Conservation (phyloP, 1,139 yeast species). For the Geotrichum phurueaensis region DNA sequence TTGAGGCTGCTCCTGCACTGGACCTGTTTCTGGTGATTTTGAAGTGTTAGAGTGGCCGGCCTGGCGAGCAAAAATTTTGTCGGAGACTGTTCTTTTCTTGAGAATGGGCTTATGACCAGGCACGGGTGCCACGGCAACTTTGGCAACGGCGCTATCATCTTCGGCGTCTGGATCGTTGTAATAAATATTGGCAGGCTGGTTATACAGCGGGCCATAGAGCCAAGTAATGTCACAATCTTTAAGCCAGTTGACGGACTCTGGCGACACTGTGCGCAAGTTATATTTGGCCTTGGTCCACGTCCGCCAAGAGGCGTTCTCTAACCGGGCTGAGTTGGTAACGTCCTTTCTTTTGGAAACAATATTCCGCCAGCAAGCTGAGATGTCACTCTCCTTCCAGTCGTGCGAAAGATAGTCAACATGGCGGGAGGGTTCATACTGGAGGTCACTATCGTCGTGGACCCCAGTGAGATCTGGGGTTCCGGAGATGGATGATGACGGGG, state of each 20-base stretch:
- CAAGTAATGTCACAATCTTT: slow-evolving; percentile 80
- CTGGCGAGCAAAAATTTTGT: slow-evolving; percentile 52
- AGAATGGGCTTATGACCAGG: slow-evolving; percentile 63
- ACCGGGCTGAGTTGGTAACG: slow-evolving; percentile 52
- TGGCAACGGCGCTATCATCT: slow-evolving; percentile 1
- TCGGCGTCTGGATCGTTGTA: slow-evolving; percentile 23
- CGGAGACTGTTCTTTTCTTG: slow-evolving; percentile 74
- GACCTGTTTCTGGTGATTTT: not conserved
- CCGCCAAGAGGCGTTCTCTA: slow-evolving; percentile 82
- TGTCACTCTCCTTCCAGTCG: slow-evolving; percentile 91
- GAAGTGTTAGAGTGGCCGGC: slow-evolving; percentile 16
- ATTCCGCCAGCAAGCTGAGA: slow-evolving; percentile 92
- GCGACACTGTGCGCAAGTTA: slow-evolving; percentile 65
- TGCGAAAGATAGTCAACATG: slow-evolving; percentile 95
- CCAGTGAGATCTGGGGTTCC: slow-evolving; percentile 37
- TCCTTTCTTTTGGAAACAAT: slow-evolving; percentile 70
- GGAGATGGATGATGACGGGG: slow-evolving; percentile 18
- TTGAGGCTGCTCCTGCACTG: not conserved
- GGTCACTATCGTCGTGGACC: slow-evolving; percentile 71
- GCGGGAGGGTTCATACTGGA: slow-evolving; percentile 71
- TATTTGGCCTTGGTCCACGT: slow-evolving; percentile 81
- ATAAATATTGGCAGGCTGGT: slow-evolving; percentile 39
- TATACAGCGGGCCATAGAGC: slow-evolving; percentile 77
- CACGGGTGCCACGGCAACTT: slow-evolving; percentile 14
- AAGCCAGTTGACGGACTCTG: slow-evolving; percentile 74